These are phyloP conservation scores for Forsythia viridissima DNA, from an alignment of 257 asterid species.

Conservation along the genomic window DNA sequence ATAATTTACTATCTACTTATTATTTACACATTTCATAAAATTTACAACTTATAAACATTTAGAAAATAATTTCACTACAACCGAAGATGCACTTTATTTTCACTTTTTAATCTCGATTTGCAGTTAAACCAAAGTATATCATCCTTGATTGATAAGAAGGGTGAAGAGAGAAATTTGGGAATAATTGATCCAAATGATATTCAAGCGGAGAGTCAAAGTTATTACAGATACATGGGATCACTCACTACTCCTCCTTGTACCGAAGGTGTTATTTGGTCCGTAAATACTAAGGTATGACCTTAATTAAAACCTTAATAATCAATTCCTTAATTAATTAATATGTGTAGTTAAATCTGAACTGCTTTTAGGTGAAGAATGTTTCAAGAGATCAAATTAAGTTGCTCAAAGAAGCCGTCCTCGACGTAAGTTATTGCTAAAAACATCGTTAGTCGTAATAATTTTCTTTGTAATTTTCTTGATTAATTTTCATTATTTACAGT, in stretches of 20 bases:
- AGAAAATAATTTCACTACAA: too few species aligned
- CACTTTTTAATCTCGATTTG: neutral
- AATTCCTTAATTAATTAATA: neutral
- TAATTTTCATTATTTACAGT: slow-evolving; percentile 31
- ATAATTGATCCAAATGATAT: slow-evolving; percentile 48
- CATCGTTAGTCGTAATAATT: neutral
- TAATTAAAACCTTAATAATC: neutral
- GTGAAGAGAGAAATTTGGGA: slow-evolving; percentile 27
- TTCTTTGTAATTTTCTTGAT: neutral
- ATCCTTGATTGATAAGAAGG: slow-evolving; percentile 28
- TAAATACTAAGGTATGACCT: slow-evolving; percentile 47
- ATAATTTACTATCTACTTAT: too few species aligned
- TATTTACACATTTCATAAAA: too few species aligned
- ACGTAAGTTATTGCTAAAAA: slow-evolving; percentile 45
- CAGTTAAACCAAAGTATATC: slow-evolving; percentile 45
- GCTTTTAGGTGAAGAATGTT: slow-evolving; percentile 56
- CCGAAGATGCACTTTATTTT: too few species aligned
- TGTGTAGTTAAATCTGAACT: neutral
- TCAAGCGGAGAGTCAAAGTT: slow-evolving; percentile 20
- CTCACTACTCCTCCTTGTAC: slow-evolving; percentile 80
- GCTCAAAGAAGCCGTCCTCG: slow-evolving; percentile 68
- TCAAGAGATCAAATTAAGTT: slow-evolving; percentile 52
- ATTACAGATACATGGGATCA: slow-evolving; percentile 64
- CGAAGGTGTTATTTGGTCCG: slow-evolving; percentile 72
- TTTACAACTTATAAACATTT: too few species aligned